phyloP scores from a whole-genome alignment of 1,284 basidiomycete genomes.

The Cryptococcus hybrid region DNA sequence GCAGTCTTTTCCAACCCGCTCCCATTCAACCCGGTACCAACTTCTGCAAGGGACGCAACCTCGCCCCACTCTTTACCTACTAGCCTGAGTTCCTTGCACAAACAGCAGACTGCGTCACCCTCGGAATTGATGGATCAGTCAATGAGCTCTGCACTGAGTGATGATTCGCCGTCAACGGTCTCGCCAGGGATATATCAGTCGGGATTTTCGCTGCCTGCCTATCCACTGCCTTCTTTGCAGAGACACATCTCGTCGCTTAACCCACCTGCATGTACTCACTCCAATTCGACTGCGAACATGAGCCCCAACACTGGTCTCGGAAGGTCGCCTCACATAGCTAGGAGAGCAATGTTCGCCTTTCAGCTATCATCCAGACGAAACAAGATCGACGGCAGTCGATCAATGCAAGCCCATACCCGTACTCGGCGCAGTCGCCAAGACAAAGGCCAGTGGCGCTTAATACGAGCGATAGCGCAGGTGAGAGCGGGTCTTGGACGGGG shows the following conservation, averaged over 20 bases:
- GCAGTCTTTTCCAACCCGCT: background rate
- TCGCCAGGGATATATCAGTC: conserved; percentile 17
- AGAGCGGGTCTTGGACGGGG: background rate
- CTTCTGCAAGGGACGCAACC: background rate
- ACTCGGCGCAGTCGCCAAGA: background rate
- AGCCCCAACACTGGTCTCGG: background rate
- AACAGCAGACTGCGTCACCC: background rate
- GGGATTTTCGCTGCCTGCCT: conserved; percentile 6
- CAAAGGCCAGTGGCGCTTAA: background rate
- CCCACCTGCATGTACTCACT: background rate
- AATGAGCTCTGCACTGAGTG: conserved; percentile 4
- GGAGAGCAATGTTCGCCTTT: background rate
- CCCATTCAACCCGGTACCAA: background rate
- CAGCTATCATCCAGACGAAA: background rate
- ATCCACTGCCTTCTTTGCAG: background rate
- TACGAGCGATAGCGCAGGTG: background rate
- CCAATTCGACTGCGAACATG: background rate
- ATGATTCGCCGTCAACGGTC: conserved; percentile 8
- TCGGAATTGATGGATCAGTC: background rate
- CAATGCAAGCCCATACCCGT: background rate
- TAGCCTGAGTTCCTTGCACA: conserved; percentile 1
- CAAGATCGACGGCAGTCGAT: conserved; percentile 6
- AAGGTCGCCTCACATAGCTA: too few relatives aligned
- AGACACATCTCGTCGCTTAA: background rate
- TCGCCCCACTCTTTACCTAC: conserved; percentile 7